phyloP scores from a whole-genome alignment of 2,329 filamentous ascomycete species.

The Proliferodiscus dingleyae region DNA sequence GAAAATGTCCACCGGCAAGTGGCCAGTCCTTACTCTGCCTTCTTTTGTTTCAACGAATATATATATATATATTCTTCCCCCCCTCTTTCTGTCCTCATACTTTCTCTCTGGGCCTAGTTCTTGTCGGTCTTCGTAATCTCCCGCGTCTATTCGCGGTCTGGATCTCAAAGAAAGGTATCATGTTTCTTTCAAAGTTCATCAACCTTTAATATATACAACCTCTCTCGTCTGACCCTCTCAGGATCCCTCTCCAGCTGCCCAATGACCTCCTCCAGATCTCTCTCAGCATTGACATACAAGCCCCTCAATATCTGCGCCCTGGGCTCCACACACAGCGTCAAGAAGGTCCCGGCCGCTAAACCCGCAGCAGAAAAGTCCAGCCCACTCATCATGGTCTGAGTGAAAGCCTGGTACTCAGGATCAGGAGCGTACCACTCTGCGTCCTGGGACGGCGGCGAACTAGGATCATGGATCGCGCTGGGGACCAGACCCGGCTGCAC shows the following conservation, averaged over 20 bases:
- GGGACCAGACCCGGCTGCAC: constrained; percentile 21
- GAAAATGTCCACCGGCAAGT: too few relatives aligned
- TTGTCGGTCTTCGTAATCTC: too few relatives aligned
- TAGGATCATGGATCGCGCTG: constrained; percentile 14
- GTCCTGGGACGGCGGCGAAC: not conserved
- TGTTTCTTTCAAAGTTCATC: too few relatives aligned
- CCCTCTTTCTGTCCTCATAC: too few relatives aligned
- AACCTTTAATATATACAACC: constrained; percentile 20
- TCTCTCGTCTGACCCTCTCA: constrained; percentile 13
- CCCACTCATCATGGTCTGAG: constrained; percentile 2
- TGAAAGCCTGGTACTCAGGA: constrained; percentile 3
- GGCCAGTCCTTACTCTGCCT: too few relatives aligned
- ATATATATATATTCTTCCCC: too few relatives aligned
- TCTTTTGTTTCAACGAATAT: too few relatives aligned
- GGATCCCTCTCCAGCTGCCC: constrained; percentile 12
- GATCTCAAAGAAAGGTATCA: too few relatives aligned
- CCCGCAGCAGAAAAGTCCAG: constrained; percentile 17
- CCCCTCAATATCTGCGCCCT: constrained; percentile 17
- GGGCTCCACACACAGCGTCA: constrained; percentile 18
- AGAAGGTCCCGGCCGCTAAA: constrained; percentile 18
- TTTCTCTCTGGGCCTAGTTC: too few relatives aligned
- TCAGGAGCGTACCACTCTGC: constrained; percentile 14
- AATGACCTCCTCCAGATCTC: constrained; percentile 29
- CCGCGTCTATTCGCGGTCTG: too few relatives aligned
- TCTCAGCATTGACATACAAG: constrained; percentile 19